Base-by-base conservation (phyloP, 192 early-diverging fungal genomes). In the Rhizophagus prolifer region DNA sequence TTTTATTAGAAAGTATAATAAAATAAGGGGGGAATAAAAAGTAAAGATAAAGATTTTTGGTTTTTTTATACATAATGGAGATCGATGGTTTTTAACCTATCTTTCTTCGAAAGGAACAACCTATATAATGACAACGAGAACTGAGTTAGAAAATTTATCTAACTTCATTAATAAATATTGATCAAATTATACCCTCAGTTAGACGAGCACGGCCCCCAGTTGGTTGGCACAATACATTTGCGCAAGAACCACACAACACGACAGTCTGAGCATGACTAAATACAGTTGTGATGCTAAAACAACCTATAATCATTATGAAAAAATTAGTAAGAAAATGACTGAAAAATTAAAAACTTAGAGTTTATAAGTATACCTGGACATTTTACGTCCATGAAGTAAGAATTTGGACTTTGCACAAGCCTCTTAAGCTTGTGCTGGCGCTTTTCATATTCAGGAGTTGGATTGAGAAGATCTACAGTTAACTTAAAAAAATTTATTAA, bases 231-330 rank as follows among this genome's bases (percentile, higher is more conserved):
- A 99, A 92, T 78, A 99, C 96, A 81, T 95, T 96, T 79, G 93
- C 90, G 90, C 97, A 99, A 77, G 92, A 91, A 77, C 90, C 86
- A 92, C 97, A 99, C 74, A 97, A 83, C 72, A 99, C 97, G 70
- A 99, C 97, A 79, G 96, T 96, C 87, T 99, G 96, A 83, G 96
- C 96, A 88, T 99, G 97, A 87, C 91, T 93, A 92, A 99, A 99
- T 82, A 99, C 96, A 82, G 96, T 97, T 87, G 96, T 98, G 88
- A 99, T 97, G 84, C 93, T 90, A 85, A 94, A 92, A 91, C 96
- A 98, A 69, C 93, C 92, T 93, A 80, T 71, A 38, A 50, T 26
- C 13, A 31, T 1, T 21, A 34, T 36, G 12, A 21, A 7, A n/a
- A 36, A 34, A 21, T 7, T 28, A 41, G 10, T 21, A 36, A 36